Base-by-base conservation (phyloP, 2,329 filamentous ascomycete genomes). In the Eutypa lata region DNA sequence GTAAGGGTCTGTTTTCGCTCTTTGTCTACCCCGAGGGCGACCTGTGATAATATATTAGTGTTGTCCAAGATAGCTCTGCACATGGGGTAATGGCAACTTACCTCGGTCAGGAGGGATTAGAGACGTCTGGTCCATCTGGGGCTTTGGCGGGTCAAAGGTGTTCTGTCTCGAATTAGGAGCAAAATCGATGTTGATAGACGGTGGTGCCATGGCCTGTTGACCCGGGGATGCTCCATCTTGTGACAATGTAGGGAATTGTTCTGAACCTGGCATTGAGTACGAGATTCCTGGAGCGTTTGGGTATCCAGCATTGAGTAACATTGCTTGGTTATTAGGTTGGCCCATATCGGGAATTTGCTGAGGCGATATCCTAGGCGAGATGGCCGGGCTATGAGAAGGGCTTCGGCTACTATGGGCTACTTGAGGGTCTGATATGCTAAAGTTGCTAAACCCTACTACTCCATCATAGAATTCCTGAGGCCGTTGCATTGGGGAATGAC, bases 131-230 rank as follows among this genome's bases (percentile, higher is more conserved):
- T 90, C 84, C 60, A 86, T 75, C n/a, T 78, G 77, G 28, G 80
- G 73, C 65, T 89, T 90, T 19, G 80, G 76, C 26, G 82, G 81
- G 57, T 87, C 88, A 66, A 89, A 88, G 61, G 78, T 84, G 50
- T 78, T 81, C 63, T 83, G 83, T 53, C 81, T 76, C 49, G 88
- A 83, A 8, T 86, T 86, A 22, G 92, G 92, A 16, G 91, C 92
- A 69, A 90, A 91, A 67, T 96, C 90, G 62, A 97, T 94, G 66
- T 94, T 96, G 71, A 97, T 97, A 49, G 92, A 90, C 0, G 92
- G 92, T n/a, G 92, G 90, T 3, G 88, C 88, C 87, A 96, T 94
- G 60, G 89, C 81, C 48, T 86, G 83, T 45, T 66, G 48, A 82
- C 84, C 66, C 82, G 85, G 6, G 84, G 59, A 53, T 22, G 72